Base-by-base conservation (phyloP, 1,284 basidiomycete genomes). In the Moesziomyces sp. region DNA sequence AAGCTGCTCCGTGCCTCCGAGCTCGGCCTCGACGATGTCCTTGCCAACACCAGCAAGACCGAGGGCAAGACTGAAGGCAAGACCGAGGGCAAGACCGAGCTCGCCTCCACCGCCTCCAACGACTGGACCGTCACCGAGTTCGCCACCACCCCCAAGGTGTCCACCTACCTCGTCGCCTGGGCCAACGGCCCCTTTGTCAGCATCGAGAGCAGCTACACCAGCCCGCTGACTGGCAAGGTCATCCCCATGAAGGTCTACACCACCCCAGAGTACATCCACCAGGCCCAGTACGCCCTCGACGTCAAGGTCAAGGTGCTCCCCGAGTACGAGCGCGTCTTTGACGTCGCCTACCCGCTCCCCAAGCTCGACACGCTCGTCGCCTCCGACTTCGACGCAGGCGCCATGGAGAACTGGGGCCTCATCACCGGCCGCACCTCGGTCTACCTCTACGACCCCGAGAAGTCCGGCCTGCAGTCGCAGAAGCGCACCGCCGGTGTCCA, bases 141-240 rank as follows among this genome's bases (percentile, higher is more conserved):
- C 50, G 77, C 78, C 45, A 65, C 58, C 21, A 83, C 83, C 19
- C 85, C 85, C 42, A 78, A 88, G 79, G 93, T 97, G 89, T 94
- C 92, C 2, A 92, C 92, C 18, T 97, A 97, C 86, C 89, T 97
- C 47, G 91, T 96, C 46, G 93, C 94, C 0, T 95, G 89, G 83
- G 94, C 94, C 24, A 94, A 94, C 77, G 95, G 95, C 35, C 87
- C 88, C 44, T 97, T 95, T 79, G 87, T 88, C 49, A 55, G 90
- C 83, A 86, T 94, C 61, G 90, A 93, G 78, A 89, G 89, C 77
- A 90, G 90, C 30, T 94, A 93, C 84, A 88, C 86, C 67, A 92
- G 92, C 83, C 92, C 93, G 34, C 84, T 96, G 48, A 93, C 92
- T 58, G 91, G 91, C 48, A 91, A 91, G 85, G 89, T 88, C 5